These are phyloP conservation scores for Calvatia gigantea DNA, from an alignment of 768 basidiomycete species.

Conservation along the genomic window DNA sequence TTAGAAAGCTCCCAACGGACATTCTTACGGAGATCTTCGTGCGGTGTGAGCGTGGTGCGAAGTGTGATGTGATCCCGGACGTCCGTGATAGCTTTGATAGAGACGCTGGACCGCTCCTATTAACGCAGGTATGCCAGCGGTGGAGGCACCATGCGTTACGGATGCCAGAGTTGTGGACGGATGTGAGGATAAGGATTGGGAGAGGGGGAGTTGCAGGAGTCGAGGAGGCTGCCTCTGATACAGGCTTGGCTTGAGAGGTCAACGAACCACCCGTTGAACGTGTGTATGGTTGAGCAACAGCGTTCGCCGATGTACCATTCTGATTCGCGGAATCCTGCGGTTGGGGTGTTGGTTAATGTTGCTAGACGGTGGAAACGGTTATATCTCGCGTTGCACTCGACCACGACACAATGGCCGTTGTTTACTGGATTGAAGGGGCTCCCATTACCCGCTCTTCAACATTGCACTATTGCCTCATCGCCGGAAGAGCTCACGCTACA, in stretches of 20 bases:
- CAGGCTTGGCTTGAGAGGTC: conserved; percentile 11
- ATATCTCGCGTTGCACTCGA: conserved; percentile 4
- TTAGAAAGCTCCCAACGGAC: conserved; percentile 1
- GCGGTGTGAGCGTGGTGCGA: conserved; percentile 5
- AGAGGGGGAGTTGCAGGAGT: conserved; percentile 12
- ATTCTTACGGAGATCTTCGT: conserved; percentile 7
- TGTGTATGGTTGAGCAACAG: conserved; percentile 9
- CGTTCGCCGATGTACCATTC: conserved; percentile 7
- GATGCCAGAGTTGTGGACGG: conserved; percentile 12
- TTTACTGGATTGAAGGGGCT: conserved; percentile 1
- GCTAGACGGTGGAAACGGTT: conserved; percentile 8
- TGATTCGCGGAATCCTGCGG: conserved; percentile 8
- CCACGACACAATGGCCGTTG: conserved; percentile 6
- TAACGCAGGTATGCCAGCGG: conserved; percentile 12
- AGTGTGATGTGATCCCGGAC: conserved; percentile 7
- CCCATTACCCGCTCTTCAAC: neutral
- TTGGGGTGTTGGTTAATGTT: conserved; percentile 3
- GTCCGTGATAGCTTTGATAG: conserved; percentile 10
- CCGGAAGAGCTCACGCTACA: conserved; percentile 1
- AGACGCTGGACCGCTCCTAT: conserved; percentile 10
- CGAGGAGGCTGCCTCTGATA: conserved; percentile 5
- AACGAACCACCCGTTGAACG: conserved; percentile 4
- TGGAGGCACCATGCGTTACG: conserved; percentile 10
- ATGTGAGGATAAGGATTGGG: conserved; percentile 8
- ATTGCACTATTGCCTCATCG: conserved; percentile 7